Evolutionary conservation across 164 flowering plant genomes (phyloP), one percentile per base, ranked within the genome.

Genomic region (Aristolochia fimbriata): DNA sequence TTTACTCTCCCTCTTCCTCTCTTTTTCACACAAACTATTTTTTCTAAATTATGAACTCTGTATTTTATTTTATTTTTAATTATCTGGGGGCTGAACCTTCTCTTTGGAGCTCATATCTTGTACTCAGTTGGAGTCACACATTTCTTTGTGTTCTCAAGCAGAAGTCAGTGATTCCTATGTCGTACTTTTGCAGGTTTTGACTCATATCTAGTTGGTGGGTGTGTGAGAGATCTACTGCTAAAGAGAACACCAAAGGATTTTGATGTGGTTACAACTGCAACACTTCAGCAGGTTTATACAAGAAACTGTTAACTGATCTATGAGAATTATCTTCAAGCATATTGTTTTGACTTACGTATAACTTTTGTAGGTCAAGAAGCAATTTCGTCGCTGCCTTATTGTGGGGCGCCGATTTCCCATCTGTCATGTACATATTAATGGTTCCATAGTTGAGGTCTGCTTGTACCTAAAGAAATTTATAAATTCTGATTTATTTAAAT

Each of bases 181-280:
- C 5, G 15, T 21, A 52, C 3, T 52, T 61, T 19, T 65, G 59
- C 84, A 88, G 97, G 97, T 19, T 81, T 71, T 70, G 77, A 86
- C 43, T 78, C 89, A 58, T 94, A 82, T 71, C 77, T 94, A 47
- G 99, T 90, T 51, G 99, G 99, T 70, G 99, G 99, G 58, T 94
- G 99, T 71, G 97, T 94, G 53, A 76, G 99, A 74, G 97, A 94
- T 69, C 75, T 94, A 58, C 33, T 94, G 16, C 77, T 88, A 7
- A 74, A 76, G 13, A 83, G 61, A 81, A 65, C 63, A 45, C 99
- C 99, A 8, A 94, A 94, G 69, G 99, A 93, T 77, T 93, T 74
- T 69, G 99, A 94, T 71, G 81, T 94, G 70, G 78, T 94, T 63
- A 94, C 99, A 27, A 80, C 83, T 45, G 97, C 99, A 41, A 62